A percentile compares a stretch with the other conserved stretches of the same genome.
Evolutionary conservation across 179 eudicot species (phyloP).

Genomic region (Pouteria campechiana): DNA sequence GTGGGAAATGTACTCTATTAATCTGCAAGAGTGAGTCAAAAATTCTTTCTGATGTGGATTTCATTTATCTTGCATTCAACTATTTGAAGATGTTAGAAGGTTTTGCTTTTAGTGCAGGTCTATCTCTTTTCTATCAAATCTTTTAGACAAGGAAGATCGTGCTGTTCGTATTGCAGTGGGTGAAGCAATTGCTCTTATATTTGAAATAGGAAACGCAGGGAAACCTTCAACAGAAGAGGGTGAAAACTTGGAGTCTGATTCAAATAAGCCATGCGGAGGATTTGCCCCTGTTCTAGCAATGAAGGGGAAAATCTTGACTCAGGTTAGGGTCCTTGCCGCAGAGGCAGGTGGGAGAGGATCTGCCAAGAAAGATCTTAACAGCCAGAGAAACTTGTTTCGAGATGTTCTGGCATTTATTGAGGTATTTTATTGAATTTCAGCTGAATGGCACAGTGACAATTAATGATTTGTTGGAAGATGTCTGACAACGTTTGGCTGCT

Average conservation of each 20-base stretch:
- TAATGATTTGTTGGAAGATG: no score
- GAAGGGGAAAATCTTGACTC: slow-evolving; percentile 55
- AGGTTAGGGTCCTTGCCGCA: slow-evolving; percentile 59
- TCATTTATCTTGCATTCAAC: not conserved
- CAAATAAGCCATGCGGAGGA: slow-evolving; percentile 15
- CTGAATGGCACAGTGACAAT: no score
- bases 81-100: not conserved
- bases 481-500: no score
- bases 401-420: slow-evolving; percentile 78
- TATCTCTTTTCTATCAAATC: slow-evolving; percentile 53
- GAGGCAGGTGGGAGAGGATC: slow-evolving; percentile 96
- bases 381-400: slow-evolving; percentile 65
- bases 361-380: slow-evolving; percentile 82
- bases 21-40: slow-evolving; percentile 70
- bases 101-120: slow-evolving; percentile 35
- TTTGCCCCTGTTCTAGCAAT: slow-evolving; percentile 45
- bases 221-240: slow-evolving; percentile 38
- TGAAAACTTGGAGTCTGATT: slow-evolving; percentile 28
- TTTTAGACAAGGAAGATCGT: slow-evolving; percentile 91
- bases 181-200: slow-evolving; percentile 79
- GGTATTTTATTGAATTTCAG: slow-evolving; percentile 23
- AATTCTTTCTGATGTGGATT: not conserved
- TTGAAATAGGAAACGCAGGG: slow-evolving; percentile 68
- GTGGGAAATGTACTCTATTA: slow-evolving; percentile 44
- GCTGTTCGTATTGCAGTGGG: slow-evolving; percentile 87